phyloP scores from a whole-genome alignment of 805 yeast genomes.

The Brettanomyces sp. region DNA sequence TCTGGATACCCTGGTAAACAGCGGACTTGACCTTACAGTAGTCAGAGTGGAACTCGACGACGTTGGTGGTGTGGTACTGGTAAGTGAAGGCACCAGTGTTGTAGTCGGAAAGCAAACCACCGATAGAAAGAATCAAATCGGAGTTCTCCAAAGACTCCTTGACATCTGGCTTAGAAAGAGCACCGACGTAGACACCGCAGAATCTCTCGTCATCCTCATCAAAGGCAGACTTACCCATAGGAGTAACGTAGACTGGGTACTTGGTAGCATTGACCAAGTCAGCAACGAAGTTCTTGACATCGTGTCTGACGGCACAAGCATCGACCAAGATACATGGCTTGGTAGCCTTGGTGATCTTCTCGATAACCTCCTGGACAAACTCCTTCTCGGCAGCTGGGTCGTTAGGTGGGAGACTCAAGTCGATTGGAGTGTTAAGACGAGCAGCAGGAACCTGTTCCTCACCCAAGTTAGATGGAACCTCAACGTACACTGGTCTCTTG shows the following conservation, averaged over 20 bases:
- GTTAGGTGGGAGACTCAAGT: slow-evolving; percentile 48
- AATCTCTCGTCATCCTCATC: slow-evolving; percentile 65
- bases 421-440: slow-evolving; percentile 54
- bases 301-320: slow-evolving; percentile 80
- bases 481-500: slow-evolving; percentile 79
- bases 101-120: slow-evolving; percentile 80
- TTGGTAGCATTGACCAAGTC: slow-evolving; percentile 56
- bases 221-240: slow-evolving; percentile 81
- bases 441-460: slow-evolving; percentile 52
- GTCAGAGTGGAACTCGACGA: slow-evolving; percentile 73
- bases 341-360: slow-evolving; percentile 45
- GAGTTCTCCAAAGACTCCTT: slow-evolving; percentile 63
- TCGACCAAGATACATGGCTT: slow-evolving; percentile 75
- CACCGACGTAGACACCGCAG: slow-evolving; percentile 82
- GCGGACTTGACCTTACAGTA: slow-evolving; percentile 63
- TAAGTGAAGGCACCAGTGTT: slow-evolving; percentile 84
- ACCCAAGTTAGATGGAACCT: slow-evolving; percentile 73
- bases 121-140: slow-evolving; percentile 69
- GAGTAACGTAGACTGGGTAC: slow-evolving; percentile 78
- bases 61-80: slow-evolving; percentile 63
- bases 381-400: slow-evolving; percentile 55
- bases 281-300: slow-evolving; percentile 53
- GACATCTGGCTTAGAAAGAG: slow-evolving; percentile 65
- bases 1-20: slow-evolving; percentile 62
- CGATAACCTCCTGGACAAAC: slow-evolving; percentile 43